Conservation (phyloP, 2,329 filamentous ascomycete species). For the Aspergillus floridensis region DNA sequence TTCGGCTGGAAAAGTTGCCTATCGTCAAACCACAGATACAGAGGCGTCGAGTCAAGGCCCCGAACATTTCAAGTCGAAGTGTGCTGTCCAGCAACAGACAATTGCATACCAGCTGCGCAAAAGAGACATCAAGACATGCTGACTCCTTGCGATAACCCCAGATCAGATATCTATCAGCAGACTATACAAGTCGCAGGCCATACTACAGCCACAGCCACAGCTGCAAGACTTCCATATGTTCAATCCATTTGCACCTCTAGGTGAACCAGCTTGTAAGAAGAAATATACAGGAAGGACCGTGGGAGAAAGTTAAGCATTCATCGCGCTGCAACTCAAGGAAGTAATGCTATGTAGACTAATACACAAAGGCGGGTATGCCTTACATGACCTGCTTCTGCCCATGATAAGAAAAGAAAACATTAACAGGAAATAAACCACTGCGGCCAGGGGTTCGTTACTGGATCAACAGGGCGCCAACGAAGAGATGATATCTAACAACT, state of each 20-base stretch:
- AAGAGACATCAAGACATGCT: not conserved
- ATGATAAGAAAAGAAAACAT: slow-evolving; percentile 24
- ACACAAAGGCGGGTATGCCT: slow-evolving; percentile 26
- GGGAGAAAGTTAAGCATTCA: slow-evolving; percentile 19
- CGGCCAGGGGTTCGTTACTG: slow-evolving; percentile 30
- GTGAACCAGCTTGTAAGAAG: not conserved
- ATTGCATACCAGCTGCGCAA: no score
- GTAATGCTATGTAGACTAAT: slow-evolving; percentile 28
- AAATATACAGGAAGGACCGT: not conserved
- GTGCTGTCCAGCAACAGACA: no score
- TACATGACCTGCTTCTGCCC: slow-evolving; percentile 21
- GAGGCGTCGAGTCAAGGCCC: not conserved
- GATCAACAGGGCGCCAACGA: slow-evolving; percentile 18
- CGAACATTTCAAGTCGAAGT: not conserved
- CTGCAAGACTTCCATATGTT: no score
- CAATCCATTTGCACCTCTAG: not conserved
- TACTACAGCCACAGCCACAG: no score
- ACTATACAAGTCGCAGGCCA: not conserved
- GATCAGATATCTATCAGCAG: no score
- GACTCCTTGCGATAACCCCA: no score
- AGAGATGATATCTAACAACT: slow-evolving; percentile 15
- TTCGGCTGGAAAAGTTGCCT: no score
- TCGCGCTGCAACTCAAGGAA: slow-evolving; percentile 21
- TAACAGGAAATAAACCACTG: slow-evolving; percentile 16
- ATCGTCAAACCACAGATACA: no score